phyloP scores from a whole-genome alignment of 1,284 basidiomycete species.

The Irpex sp. region DNA sequence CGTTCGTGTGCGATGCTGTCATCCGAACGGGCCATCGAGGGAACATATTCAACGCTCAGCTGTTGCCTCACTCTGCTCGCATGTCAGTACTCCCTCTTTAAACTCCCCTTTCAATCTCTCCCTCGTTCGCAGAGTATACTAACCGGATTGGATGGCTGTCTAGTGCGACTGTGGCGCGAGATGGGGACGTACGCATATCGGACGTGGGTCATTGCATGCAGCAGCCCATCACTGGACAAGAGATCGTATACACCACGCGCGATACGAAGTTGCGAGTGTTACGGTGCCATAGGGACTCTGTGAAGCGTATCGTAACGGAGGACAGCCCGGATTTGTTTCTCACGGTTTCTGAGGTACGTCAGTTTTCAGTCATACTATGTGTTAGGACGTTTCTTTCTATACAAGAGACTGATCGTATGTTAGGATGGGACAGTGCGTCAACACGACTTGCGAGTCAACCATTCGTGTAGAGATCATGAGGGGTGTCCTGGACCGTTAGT shows the following conservation, averaged over 20 bases:
- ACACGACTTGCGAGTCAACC: slow-evolving; percentile 75
- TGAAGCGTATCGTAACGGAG: slow-evolving; percentile 81
- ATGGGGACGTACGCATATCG: slow-evolving; percentile 76
- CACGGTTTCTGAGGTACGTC: slow-evolving; percentile 73
- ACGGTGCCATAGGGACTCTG: slow-evolving; percentile 62
- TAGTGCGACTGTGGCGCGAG: slow-evolving; percentile 76
- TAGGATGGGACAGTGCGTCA: slow-evolving; percentile 77
- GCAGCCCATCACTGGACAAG: slow-evolving; percentile 27
- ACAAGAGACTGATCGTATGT: too few relatives aligned
- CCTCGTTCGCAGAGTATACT: too few relatives aligned
- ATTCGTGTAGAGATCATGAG: slow-evolving; percentile 45
- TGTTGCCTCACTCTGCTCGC: slow-evolving; percentile 69
- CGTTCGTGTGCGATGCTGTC: slow-evolving; percentile 55
- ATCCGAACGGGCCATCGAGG: slow-evolving; percentile 76
- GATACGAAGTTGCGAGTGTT: slow-evolving; percentile 50
- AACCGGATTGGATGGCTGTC: not conserved
- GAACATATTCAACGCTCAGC: slow-evolving; percentile 87
- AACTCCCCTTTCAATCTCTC: not conserved
- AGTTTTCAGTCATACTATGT: not conserved
- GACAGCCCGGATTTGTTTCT: slow-evolving; percentile 81
- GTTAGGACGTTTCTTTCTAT: not conserved
- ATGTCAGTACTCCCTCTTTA: slow-evolving; percentile 40
- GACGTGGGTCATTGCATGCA: slow-evolving; percentile 56
- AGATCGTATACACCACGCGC: slow-evolving; percentile 35
- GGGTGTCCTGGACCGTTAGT: slow-evolving; percentile 67